A percentile compares a stretch with the other conserved stretches of the same genome.
Conservation (phyloP, 441 rosid species). For the Cnidoscolus chayamansa region DNA sequence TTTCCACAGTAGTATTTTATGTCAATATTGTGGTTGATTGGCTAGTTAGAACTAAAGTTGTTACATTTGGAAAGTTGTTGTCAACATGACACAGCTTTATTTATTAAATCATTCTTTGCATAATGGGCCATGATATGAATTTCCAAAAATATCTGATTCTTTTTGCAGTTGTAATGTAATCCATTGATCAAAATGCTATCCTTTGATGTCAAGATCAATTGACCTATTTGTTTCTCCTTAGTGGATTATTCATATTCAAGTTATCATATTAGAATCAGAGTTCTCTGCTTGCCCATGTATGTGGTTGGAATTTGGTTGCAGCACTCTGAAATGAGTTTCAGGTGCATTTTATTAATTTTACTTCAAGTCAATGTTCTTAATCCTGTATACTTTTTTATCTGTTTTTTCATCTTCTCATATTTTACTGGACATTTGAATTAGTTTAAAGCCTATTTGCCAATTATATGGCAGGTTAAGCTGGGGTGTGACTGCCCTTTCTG, state of each 20-base stretch:
- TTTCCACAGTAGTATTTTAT: background rate
- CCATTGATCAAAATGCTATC: background rate
- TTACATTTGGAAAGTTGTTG: background rate
- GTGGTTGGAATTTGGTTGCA: background rate
- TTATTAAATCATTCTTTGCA: background rate
- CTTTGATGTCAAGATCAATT: background rate
- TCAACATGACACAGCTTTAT: background rate
- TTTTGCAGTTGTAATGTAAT: background rate
- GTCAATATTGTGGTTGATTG: background rate
- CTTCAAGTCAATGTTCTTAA: background rate
- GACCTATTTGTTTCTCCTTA: background rate
- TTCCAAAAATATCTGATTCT: background rate
- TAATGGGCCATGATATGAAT: background rate
- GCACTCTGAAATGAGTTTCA: background rate
- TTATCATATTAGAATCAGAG: background rate
- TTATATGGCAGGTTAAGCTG: conserved; percentile 60
- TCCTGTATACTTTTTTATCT: background rate
- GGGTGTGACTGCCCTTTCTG: conserved; percentile 98
- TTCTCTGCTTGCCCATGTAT: background rate
- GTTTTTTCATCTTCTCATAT: background rate
- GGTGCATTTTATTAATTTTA: background rate
- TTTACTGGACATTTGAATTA: background rate
- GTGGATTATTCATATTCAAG: background rate
- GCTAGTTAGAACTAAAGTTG: background rate
- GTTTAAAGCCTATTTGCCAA: background rate